Percentiles rank a stretch among this genome's conserved stretches.
Conservation (phyloP, 169 alveolate species). For the Plasmodium vinckei region DNA sequence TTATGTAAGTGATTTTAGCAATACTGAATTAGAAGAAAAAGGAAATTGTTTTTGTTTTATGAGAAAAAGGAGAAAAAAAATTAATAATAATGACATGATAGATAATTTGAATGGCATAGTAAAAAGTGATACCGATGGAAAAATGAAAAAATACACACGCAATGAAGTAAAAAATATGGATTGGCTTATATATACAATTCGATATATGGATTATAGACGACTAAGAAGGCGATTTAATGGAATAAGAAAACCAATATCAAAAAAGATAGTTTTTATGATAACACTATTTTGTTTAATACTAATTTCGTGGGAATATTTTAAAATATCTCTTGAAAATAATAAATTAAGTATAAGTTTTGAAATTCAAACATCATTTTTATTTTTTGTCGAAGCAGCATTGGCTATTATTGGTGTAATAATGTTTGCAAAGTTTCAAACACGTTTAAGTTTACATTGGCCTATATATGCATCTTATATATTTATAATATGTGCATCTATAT, state of each 20-base stretch:
- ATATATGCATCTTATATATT: constrained; percentile 81
- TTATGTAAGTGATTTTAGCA: constrained; percentile 26
- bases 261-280: constrained; percentile 82
- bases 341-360: constrained; percentile 34
- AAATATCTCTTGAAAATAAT: constrained; percentile 48
- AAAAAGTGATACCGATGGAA: not conserved
- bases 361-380: constrained; percentile 29
- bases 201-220: constrained; percentile 88
- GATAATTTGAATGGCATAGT: not conserved
- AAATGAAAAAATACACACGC: constrained; percentile 15
- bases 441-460: constrained; percentile 83
- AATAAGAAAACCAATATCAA: constrained; percentile 85
- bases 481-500: constrained; percentile 79
- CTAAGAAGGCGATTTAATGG: constrained; percentile 86
- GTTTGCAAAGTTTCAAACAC: constrained; percentile 83
- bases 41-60: constrained; percentile 28
- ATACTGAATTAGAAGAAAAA: constrained; percentile 15
- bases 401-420: constrained; percentile 74
- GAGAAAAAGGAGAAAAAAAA: constrained; percentile 7
- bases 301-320: constrained; percentile 72
- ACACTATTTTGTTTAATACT: constrained; percentile 83
- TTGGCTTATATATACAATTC: constrained; percentile 77
- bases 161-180: constrained; percentile 71
- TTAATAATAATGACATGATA: not conserved
- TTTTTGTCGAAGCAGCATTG: constrained; percentile 57